A percentile compares a stretch with the other conserved stretches of the same genome.
phyloP scores from a whole-genome alignment of 2,329 filamentous ascomycete species.

The Microsporum canis region DNA sequence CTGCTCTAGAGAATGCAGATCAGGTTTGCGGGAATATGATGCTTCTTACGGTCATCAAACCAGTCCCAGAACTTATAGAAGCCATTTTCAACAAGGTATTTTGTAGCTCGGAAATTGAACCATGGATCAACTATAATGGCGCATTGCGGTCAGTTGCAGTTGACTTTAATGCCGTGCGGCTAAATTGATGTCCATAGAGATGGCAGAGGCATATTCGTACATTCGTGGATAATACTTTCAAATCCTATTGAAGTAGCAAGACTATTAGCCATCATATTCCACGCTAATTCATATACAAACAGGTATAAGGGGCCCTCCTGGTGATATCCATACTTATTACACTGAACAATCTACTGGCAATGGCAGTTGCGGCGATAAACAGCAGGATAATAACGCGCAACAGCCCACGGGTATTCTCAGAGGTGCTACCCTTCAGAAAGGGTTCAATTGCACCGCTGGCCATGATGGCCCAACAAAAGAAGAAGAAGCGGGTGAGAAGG shows the following conservation, averaged over 20 bases:
- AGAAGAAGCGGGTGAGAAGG: constrained; percentile 23
- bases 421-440: constrained; percentile 66
- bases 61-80: constrained; percentile 99
- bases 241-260: constrained; percentile 51
- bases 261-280: constrained; percentile 21
- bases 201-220: constrained; percentile 46
- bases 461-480: constrained; percentile 15
- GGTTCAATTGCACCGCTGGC: constrained; percentile 36
- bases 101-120: constrained; percentile 99
- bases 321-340: constrained; percentile 68
- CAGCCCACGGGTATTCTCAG: constrained; percentile 70
- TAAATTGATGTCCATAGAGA: neutral
- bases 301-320: neutral
- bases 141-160: neutral
- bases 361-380: constrained; percentile 81
- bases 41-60: constrained; percentile 80
- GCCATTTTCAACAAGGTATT: constrained; percentile 91
- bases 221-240: constrained; percentile 99
- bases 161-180: neutral
- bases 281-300: neutral
- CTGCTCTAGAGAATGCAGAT: too few species aligned
- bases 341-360: constrained; percentile 91
- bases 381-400: constrained; percentile 80
- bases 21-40: constrained; percentile 5
- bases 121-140: constrained; percentile 74